Percentiles rank a stretch among this genome's conserved stretches.
These are phyloP conservation scores for Fraxinus anomala DNA, from an alignment of 257 asterid genomes.

Conservation along the genomic window DNA sequence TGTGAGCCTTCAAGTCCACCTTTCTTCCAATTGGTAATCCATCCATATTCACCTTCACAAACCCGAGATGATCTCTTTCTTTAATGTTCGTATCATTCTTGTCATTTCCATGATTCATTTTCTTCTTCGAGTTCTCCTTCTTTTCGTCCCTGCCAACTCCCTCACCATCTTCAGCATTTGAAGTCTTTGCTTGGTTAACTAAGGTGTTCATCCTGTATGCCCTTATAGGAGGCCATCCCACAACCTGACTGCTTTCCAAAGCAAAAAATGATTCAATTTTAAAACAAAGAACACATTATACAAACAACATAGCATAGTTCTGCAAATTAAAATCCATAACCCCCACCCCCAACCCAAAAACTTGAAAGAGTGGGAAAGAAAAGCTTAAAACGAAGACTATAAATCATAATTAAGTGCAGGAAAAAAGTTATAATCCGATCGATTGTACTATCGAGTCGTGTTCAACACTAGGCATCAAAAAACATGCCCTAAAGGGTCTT, in stretches of 20 bases:
- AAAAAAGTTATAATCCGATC: background rate
- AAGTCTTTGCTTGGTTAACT: slow-evolving; percentile 60
- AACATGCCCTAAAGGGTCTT: background rate
- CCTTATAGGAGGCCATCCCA: slow-evolving; percentile 96
- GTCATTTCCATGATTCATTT: slow-evolving; percentile 55
- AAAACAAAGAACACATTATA: background rate
- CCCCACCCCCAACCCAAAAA: no score
- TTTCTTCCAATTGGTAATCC: slow-evolving; percentile 84
- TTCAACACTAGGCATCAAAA: background rate
- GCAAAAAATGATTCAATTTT: background rate
- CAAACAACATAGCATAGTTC: no score
- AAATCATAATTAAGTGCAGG: background rate
- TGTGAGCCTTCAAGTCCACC: slow-evolving; percentile 73
- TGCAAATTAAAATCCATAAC: no score
- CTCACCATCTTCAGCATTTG: slow-evolving; percentile 52
- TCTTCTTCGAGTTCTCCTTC: slow-evolving; percentile 61
- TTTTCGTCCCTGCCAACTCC: slow-evolving; percentile 57
- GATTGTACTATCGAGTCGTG: background rate
- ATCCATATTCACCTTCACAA: slow-evolving; percentile 82
- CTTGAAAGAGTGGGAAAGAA: no score
- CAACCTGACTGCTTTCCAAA: slow-evolving; percentile 67
- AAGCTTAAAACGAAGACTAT: background rate
- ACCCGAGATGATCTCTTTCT: slow-evolving; percentile 59
- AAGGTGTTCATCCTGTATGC: slow-evolving; percentile 71
- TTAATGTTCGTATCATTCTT: slow-evolving; percentile 36